These are phyloP conservation scores for Neofusicoccum ribis DNA, from an alignment of 2,329 filamentous ascomycete species.

Conservation along the genomic window DNA sequence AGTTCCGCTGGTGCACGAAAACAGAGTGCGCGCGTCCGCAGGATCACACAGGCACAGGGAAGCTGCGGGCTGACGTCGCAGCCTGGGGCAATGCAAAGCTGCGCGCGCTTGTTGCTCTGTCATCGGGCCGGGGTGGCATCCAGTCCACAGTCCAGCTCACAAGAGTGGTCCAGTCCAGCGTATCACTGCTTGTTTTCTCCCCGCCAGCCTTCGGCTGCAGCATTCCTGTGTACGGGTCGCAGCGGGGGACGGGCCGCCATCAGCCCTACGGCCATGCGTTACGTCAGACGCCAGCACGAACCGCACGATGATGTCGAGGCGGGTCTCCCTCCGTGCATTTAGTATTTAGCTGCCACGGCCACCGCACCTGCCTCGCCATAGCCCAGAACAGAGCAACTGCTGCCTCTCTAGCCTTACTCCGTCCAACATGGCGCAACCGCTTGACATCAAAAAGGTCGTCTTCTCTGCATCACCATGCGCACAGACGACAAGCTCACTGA, in stretches of 20 bases:
- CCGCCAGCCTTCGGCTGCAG: too few species aligned
- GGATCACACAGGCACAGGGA: too few species aligned
- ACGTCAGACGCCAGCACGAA: neutral
- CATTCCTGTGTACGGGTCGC: too few species aligned
- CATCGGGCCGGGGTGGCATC: too few species aligned
- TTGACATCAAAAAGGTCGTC: conserved; percentile 16
- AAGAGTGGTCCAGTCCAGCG: too few species aligned
- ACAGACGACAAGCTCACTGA: neutral
- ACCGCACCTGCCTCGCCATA: neutral
- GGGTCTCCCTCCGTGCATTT: neutral
- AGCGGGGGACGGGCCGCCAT: neutral
- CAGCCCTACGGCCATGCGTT: neutral
- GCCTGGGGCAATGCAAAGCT: too few species aligned
- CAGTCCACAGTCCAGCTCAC: too few species aligned
- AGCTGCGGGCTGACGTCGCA: too few species aligned
- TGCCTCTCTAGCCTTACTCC: neutral
- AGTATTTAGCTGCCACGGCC: neutral
- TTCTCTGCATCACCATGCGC: neutral
- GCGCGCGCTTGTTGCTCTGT: too few species aligned
- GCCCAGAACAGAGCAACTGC: neutral
- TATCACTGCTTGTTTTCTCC: too few species aligned
- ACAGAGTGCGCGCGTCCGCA: too few species aligned
- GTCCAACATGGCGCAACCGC: neutral
- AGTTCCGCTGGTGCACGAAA: too few species aligned
- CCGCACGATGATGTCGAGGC: neutral